Evolutionary conservation across 2,329 filamentous ascomycete species (phyloP).

Genomic region (Sporothrix globosa): DNA sequence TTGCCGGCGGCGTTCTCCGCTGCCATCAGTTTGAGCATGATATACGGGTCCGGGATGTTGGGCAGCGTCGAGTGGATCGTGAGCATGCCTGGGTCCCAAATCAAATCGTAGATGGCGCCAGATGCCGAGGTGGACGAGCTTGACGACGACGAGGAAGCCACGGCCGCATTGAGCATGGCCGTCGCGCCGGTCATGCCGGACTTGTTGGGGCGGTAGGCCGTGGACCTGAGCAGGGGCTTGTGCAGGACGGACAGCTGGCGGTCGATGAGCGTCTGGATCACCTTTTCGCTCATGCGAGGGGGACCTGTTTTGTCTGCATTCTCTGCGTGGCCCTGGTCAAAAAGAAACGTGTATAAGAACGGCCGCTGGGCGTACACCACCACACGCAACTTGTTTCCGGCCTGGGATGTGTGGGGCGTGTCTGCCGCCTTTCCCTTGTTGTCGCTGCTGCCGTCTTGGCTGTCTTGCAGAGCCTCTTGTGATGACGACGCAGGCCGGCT

Average conservation of each 20-base stretch:
- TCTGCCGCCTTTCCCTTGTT: conserved; percentile 27
- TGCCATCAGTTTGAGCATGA: background rate
- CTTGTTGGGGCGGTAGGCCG: conserved; percentile 58
- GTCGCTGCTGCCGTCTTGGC: background rate
- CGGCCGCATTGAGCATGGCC: conserved; percentile 23
- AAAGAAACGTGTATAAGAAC: conserved; percentile 78
- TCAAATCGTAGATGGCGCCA: conserved; percentile 60
- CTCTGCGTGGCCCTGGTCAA: conserved; percentile 57
- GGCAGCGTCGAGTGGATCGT: conserved; percentile 67
- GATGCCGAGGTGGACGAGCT: conserved; percentile 29
- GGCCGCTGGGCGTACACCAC: conserved; percentile 74
- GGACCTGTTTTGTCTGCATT: background rate
- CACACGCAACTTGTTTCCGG: conserved; percentile 63
- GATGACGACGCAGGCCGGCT: conserved; percentile 27
- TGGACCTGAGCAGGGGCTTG: conserved; percentile 60
- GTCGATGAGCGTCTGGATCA: conserved; percentile 30
- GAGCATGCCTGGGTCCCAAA: conserved; percentile 62
- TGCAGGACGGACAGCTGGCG: conserved; percentile 61
- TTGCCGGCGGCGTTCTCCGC: background rate
- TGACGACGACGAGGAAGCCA: conserved; percentile 1
- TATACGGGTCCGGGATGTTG: conserved; percentile 60
- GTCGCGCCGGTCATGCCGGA: conserved; percentile 44
- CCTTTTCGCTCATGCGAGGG: background rate
- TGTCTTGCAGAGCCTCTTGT: background rate
- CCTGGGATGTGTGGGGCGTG: conserved; percentile 45